Evolutionary conservation across 495 filamentous ascomycete genomes (phyloP), one percentile per base, ranked within the genome.

Genomic region (Haplographium delicatum): DNA sequence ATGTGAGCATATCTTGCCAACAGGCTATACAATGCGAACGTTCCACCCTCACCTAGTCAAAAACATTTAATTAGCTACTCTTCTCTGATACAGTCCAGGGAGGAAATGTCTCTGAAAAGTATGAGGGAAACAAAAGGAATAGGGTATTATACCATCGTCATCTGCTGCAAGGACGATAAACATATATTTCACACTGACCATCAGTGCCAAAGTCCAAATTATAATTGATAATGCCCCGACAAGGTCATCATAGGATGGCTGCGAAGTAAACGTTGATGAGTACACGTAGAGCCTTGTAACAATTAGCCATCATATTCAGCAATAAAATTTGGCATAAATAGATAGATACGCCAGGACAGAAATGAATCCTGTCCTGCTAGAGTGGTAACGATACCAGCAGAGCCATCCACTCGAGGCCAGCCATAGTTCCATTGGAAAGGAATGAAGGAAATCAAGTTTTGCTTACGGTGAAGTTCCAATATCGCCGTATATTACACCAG

Each of bases 401-500:
- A n/a, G n/a, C n/a, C n/a, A n/a, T n/a, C n/a, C n/a, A n/a, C n/a
- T n/a, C n/a, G n/a, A n/a, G n/a, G n/a, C n/a, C n/a, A n/a, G n/a
- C n/a, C n/a, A n/a, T n/a, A n/a, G n/a, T n/a, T n/a, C n/a, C n/a
- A n/a, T n/a, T n/a, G n/a, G 9, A 16, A 6, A 49, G 11, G 10
- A 20, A n/a, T 5, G 31, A 38, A 19, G 15, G 37, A 19, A 47
- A 11, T n/a, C 9, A 34, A 2, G 26, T 7, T 0, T 20, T 31
- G 25, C 31, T 23, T 87, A 75, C 8, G 85, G 85, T 48, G 77
- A 84, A 10, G 85, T 88, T 30, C 85, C 85, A 53, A 88, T 89
- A 52, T 89, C 85, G 6, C 85, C 85, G 59, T 88, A 89, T 33
- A 89, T 88, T 41, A 83, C 81, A 31, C 85, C 85, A 34, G 80